phyloP scores from a whole-genome alignment of 2,329 filamentous ascomycete species.

The Atkinsonella hypoxylon region DNA sequence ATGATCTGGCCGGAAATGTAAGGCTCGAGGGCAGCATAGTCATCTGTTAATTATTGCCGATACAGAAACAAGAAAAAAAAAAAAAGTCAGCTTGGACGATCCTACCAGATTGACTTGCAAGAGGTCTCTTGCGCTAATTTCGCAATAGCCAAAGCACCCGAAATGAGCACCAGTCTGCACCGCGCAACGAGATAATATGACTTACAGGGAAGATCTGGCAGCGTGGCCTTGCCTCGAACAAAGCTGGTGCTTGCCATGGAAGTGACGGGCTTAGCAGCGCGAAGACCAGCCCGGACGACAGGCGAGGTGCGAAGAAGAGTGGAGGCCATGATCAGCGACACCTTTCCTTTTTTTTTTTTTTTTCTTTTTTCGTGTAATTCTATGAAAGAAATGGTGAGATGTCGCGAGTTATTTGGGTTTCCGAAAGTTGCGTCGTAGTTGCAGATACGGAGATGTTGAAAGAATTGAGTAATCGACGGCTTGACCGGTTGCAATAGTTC shows the following conservation, averaged over 20 bases:
- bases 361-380: not conserved
- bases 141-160: not conserved
- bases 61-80: not conserved
- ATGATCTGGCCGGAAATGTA: slow-evolving; percentile 82
- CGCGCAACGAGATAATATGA: not conserved
- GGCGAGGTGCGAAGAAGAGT: slow-evolving; percentile 61
- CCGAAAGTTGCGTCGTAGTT: not conserved
- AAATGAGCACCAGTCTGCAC: not conserved
- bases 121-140: not conserved
- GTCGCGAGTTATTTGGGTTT: not conserved
- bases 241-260: slow-evolving; percentile 65
- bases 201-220: slow-evolving; percentile 68
- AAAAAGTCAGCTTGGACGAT: too few species aligned
- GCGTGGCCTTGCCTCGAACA: slow-evolving; percentile 76
- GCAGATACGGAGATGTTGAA: not conserved
- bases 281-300: slow-evolving; percentile 57
- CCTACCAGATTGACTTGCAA: not conserved
- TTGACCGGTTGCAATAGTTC: slow-evolving; percentile 1
- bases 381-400: not conserved
- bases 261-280: slow-evolving; percentile 49
- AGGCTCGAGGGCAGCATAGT: slow-evolving; percentile 89
- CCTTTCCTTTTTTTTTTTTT: too few species aligned
- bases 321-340: slow-evolving; percentile 52
- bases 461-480: not conserved
- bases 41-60: slow-evolving; percentile 44